Evolutionary conservation across 306 rosid species (phyloP).

Genomic region (Boehmeria nivea): DNA sequence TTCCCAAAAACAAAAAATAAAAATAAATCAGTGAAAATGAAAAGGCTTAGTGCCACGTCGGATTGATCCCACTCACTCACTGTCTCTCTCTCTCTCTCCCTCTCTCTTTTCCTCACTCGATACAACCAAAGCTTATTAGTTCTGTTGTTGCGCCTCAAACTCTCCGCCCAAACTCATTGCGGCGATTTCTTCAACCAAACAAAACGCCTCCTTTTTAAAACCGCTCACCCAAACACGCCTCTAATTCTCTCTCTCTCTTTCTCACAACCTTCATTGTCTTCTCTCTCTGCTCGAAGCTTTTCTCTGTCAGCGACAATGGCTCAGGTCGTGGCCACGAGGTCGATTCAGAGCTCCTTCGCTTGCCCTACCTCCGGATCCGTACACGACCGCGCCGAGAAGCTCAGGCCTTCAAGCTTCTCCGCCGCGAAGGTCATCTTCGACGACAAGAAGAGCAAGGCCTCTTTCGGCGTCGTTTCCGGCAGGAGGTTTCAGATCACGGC

Average conservation of each 20-base stretch:
- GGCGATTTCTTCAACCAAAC: constrained; percentile 43
- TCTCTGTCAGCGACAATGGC: constrained; percentile 40
- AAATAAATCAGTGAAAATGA: background rate
- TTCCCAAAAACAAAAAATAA: too few species aligned
- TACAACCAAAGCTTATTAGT: constrained; percentile 44
- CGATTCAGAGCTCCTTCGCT: constrained; percentile 52
- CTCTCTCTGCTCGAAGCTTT: constrained; percentile 4
- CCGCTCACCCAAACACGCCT: background rate
- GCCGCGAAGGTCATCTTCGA: constrained; percentile 25
- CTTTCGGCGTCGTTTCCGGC: constrained; percentile 1
- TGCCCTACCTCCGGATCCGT: constrained; percentile 45
- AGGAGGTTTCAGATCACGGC: constrained; percentile 38
- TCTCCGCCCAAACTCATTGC: constrained; percentile 42
- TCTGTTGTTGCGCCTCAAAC: constrained; percentile 27
- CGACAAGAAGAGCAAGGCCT: constrained; percentile 13
- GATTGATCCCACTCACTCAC: background rate
- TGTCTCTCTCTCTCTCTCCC: too few species aligned
- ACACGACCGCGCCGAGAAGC: constrained; percentile 30
- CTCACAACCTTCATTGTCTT: background rate
- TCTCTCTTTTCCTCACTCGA: too few species aligned
- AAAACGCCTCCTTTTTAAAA: background rate
- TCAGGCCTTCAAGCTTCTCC: constrained; percentile 40
- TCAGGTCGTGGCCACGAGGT: constrained; percentile 64
- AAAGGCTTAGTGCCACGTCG: background rate
- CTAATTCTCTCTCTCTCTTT: background rate